A percentile compares a stretch with the other conserved stretches of the same genome.
phyloP scores from a whole-genome alignment of 2,329 filamentous ascomycete species.

The Diaporthe ampelina region DNA sequence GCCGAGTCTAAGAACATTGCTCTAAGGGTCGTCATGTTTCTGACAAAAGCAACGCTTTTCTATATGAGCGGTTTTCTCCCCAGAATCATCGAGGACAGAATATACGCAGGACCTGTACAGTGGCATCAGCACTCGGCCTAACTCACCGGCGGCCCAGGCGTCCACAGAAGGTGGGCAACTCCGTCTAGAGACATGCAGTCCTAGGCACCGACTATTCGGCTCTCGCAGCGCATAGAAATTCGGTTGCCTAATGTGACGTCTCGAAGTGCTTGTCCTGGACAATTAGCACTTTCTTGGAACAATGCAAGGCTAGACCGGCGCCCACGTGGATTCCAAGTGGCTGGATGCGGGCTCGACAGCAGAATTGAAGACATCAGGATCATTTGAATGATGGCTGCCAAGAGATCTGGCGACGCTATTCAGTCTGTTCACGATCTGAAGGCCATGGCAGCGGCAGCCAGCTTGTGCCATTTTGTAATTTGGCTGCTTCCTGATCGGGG shows the following conservation, averaged over 20 bases:
- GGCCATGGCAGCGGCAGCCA: background rate
- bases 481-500: background rate
- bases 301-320: constrained; percentile 18
- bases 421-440: constrained; percentile 48
- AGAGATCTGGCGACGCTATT: constrained; percentile 18
- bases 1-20: background rate
- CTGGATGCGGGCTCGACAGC: background rate
- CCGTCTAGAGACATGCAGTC: background rate
- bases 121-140: background rate
- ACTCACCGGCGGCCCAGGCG: background rate
- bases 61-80: background rate
- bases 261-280: constrained; percentile 8
- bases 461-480: background rate
- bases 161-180: background rate
- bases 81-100: background rate
- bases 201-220: background rate
- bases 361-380: constrained; percentile 15
- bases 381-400: background rate
- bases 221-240: background rate
- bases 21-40: background rate
- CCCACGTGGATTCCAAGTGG: constrained; percentile 23
- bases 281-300: background rate
- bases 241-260: constrained; percentile 27
- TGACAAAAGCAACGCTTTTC: background rate
- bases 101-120: background rate